Evolutionary conservation across 2,329 filamentous ascomycete species (phyloP), one percentile per base, ranked within the genome.

Genomic region (Aspergillus glaucus): DNA sequence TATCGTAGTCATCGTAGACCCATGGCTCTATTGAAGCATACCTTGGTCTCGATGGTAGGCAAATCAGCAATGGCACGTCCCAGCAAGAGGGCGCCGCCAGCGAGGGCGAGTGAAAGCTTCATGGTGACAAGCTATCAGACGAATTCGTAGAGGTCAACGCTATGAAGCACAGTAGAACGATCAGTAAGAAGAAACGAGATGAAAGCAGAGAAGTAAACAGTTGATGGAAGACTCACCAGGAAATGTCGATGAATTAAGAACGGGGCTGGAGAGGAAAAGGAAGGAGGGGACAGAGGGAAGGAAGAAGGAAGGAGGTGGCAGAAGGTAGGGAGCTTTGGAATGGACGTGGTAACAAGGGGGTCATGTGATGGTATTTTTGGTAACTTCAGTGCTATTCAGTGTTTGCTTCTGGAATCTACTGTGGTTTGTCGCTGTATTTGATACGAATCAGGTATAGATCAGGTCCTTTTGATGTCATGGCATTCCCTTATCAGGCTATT

Each of bases 11-110:
- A 14, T n/a, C 12, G 12, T 36, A 14, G 5, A 5, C 5, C n/a
- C 34, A n/a, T 15, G 15, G 8, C 17, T 37, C 12, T 4, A 40
- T 12, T 4, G 9, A 6, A 40, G 22, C 26, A 8, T 70, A 85
- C 84, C 80, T 91, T 91, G 77, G 77, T 74, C 49, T 78, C 71
- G 54, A 80, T 79, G 22, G 73, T 65, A 52, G 77, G 80, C 47
- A 86, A 68, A 55, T 79, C 55, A 32, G 81, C 80, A 46, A 73
- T 61, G 55, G 71, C 72, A 58, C 63, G 64, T 55, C 73, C 70
- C 19, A 43, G n/a, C 52, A 80, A 68, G 46, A 83, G 69, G 59
- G 76, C 76, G 53, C 78, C 74, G 55, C 76, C 71, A 57, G 76
- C 76, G 52, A 79, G 62, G 50, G 69, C 55, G 52, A 68, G 71